Percentiles rank a stretch among this genome's conserved stretches.
Conservation (phyloP, 2,329 filamentous ascomycete species). For the Epichloe coenophiala region DNA sequence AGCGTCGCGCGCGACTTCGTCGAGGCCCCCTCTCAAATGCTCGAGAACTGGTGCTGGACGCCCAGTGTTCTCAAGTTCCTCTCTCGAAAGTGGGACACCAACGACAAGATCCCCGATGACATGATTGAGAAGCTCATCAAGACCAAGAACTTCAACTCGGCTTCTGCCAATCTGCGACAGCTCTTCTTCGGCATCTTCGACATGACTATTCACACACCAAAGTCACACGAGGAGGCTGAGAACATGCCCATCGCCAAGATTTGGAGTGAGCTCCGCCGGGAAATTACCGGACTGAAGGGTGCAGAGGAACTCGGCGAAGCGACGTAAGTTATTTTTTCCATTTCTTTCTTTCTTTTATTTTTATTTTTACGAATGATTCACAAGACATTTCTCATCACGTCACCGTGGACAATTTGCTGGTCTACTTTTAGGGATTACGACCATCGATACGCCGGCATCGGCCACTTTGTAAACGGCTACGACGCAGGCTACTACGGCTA, state of each 20-base stretch:
- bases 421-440: slow-evolving; percentile 46
- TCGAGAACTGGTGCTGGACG: slow-evolving; percentile 67
- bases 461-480: slow-evolving; percentile 72
- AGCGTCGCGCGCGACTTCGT: slow-evolving; percentile 55
- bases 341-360: not conserved
- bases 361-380: too few relatives aligned
- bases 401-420: slow-evolving; percentile 12
- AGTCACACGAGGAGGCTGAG: slow-evolving; percentile 55
- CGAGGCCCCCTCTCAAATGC: slow-evolving; percentile 56
- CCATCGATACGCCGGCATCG: slow-evolving; percentile 67
- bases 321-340: slow-evolving; percentile 27
- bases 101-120: slow-evolving; percentile 58
- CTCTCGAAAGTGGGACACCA: slow-evolving; percentile 59
- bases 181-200: slow-evolving; percentile 74
- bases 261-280: slow-evolving; percentile 59
- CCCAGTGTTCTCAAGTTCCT: slow-evolving; percentile 50
- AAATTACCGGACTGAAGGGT: slow-evolving; percentile 62
- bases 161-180: slow-evolving; percentile 65
- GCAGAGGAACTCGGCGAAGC: slow-evolving; percentile 51
- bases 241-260: slow-evolving; percentile 48
- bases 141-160: slow-evolving; percentile 71
- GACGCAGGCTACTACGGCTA: slow-evolving; percentile 76
- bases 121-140: slow-evolving; percentile 60
- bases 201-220: slow-evolving; percentile 65
- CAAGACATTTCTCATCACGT: too few relatives aligned